These are phyloP conservation scores for Gossypium laxum DNA, from an alignment of 441 rosid genomes.

Conservation along the genomic window DNA sequence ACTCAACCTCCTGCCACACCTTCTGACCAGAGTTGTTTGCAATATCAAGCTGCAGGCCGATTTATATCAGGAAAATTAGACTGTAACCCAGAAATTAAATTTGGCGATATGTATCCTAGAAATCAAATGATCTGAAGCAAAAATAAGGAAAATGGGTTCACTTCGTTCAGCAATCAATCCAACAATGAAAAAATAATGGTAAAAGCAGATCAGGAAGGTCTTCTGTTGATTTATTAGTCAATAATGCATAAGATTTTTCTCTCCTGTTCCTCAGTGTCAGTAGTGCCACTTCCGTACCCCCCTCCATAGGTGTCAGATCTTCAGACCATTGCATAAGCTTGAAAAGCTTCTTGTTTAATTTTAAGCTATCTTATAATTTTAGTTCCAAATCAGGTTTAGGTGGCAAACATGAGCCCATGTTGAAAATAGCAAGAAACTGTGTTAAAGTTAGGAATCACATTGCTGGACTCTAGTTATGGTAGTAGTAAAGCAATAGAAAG, in stretches of 20 bases:
- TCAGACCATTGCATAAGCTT: not conserved
- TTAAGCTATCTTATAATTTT: slow-evolving; percentile 1
- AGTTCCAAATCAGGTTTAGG: not conserved
- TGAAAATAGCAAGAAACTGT: not conserved
- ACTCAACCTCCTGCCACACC: slow-evolving; percentile 79
- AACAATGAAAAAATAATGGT: not conserved
- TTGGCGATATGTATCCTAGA: slow-evolving; percentile 10
- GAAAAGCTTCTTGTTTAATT: not conserved
- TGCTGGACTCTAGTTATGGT: not conserved
- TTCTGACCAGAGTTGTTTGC: slow-evolving; percentile 74
- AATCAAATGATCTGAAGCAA: not conserved
- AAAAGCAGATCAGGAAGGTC: not conserved
- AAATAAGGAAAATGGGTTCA: not conserved
- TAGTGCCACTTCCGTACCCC: not conserved
- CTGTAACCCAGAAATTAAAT: not conserved
- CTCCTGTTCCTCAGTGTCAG: not conserved
- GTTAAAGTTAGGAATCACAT: not conserved
- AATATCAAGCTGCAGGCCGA: slow-evolving; percentile 75
- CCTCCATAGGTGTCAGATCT: not conserved
- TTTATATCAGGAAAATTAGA: slow-evolving; percentile 9
- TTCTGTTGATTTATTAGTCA: slow-evolving; percentile 3
- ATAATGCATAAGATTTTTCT: not conserved
- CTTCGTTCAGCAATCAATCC: not conserved
- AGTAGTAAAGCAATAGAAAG: slow-evolving; percentile 2
- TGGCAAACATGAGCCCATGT: not conserved